Percentiles rank a stretch among this genome's conserved stretches.
These are phyloP conservation scores for Chrysoporthe cubensis DNA, from an alignment of 2,329 filamentous ascomycete species.

Conservation along the genomic window DNA sequence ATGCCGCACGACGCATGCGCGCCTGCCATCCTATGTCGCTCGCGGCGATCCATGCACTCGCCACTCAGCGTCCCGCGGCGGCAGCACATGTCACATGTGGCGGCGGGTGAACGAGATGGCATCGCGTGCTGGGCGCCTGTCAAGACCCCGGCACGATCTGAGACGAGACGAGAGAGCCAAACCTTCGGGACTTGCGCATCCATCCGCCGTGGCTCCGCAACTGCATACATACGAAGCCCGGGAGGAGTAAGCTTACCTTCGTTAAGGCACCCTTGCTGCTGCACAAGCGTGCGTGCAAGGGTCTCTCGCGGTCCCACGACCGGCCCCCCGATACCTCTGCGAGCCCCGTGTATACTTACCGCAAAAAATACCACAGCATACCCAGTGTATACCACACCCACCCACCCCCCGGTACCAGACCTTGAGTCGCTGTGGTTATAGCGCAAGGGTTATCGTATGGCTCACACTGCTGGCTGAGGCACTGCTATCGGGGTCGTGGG, in stretches of 20 bases:
- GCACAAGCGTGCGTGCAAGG: background rate
- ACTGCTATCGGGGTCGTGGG: too few species aligned
- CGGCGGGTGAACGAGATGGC: background rate
- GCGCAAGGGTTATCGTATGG: too few species aligned
- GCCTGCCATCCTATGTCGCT: background rate
- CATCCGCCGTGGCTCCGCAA: background rate
- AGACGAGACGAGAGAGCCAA: slow-evolving; percentile 20
- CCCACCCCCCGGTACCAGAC: background rate
- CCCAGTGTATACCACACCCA: background rate
- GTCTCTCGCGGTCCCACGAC: background rate
- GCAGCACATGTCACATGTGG: background rate
- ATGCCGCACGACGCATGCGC: background rate
- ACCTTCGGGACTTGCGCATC: slow-evolving; percentile 13
- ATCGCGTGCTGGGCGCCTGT: background rate
- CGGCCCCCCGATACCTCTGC: background rate
- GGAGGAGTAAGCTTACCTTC: slow-evolving; percentile 19
- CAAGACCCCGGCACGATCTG: slow-evolving; percentile 15
- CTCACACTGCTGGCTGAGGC: too few species aligned
- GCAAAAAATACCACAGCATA: too few species aligned
- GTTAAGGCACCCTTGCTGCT: slow-evolving; percentile 2
- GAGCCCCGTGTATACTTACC: background rate
- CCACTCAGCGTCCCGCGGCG: background rate
- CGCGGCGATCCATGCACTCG: background rate
- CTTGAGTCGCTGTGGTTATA: background rate
- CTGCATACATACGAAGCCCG: background rate